A percentile compares a stretch with the other conserved stretches of the same genome.
phyloP scores from a whole-genome alignment of 148 eudicot genomes.

The Spergularia marina region DNA sequence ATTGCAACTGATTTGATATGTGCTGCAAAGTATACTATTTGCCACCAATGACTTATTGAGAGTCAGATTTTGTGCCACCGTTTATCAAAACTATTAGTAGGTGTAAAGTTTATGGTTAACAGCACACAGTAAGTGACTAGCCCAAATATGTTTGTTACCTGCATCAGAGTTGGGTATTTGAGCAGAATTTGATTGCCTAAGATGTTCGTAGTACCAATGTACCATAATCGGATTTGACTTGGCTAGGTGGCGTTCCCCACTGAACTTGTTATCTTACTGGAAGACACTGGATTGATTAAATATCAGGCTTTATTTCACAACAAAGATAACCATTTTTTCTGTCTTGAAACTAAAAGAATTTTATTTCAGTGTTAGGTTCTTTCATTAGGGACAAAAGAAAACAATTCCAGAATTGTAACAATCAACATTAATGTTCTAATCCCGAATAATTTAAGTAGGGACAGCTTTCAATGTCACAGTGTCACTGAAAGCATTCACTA shows the following conservation, averaged over 20 bases:
- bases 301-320: background rate
- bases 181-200: background rate
- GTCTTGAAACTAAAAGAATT: too few species aligned
- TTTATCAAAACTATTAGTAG: background rate
- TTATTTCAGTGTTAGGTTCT: too few species aligned
- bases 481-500: background rate
- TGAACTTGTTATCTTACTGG: background rate
- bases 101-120: background rate
- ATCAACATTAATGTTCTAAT: too few species aligned
- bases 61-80: background rate
- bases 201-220: background rate
- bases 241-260: too few species aligned
- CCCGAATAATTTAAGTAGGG: too few species aligned
- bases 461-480: too few species aligned
- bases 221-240: background rate
- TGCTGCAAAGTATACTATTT: background rate
- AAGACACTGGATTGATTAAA: background rate
- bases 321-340: background rate
- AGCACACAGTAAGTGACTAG: background rate
- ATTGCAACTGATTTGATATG: conserved; percentile 8
- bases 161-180: background rate
- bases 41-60: background rate
- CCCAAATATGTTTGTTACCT: background rate
- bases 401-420: too few species aligned
- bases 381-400: too few species aligned